These are phyloP conservation scores for Mortierella antarctica DNA, from an alignment of 192 early-diverging fungal genomes.

Conservation along the genomic window DNA sequence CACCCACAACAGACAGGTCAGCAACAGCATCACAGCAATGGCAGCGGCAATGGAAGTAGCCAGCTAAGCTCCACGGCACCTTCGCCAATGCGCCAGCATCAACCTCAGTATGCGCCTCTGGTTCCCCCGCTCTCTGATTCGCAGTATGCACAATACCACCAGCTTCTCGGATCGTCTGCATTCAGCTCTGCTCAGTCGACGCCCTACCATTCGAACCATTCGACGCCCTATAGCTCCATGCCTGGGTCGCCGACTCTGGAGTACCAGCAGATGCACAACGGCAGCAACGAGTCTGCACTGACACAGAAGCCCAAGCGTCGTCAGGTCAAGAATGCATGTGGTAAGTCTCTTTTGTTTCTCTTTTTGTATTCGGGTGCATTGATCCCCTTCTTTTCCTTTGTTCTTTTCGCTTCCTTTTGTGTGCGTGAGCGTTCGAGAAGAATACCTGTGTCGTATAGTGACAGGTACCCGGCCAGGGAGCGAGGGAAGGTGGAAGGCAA, in stretches of 20 bases:
- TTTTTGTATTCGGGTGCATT: not conserved
- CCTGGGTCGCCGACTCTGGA: slow-evolving; percentile 40
- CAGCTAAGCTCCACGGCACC: slow-evolving; percentile 43
- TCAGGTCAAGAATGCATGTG: slow-evolving; percentile 94
- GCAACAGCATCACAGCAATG: slow-evolving; percentile 11
- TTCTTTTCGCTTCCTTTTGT: not conserved
- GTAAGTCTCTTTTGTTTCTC: slow-evolving; percentile 53
- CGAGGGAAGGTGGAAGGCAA: not conserved
- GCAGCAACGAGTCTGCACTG: not conserved
- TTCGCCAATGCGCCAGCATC: slow-evolving; percentile 47
- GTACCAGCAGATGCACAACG: slow-evolving; percentile 21
- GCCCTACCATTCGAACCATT: slow-evolving; percentile 50
- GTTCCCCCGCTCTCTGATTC: slow-evolving; percentile 41
- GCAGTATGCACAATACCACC: slow-evolving; percentile 46
- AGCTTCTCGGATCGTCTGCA: slow-evolving; percentile 38
- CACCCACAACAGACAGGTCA: slow-evolving; percentile 15
- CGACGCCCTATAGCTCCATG: slow-evolving; percentile 54
- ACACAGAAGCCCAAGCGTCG: slow-evolving; percentile 66
- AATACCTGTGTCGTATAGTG: no score
- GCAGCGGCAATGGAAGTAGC: slow-evolving; percentile 15
- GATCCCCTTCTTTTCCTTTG: not conserved
- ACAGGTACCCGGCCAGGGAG: no score
- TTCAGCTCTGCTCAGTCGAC: slow-evolving; percentile 45
- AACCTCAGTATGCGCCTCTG: slow-evolving; percentile 30
- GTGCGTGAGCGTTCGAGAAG: no score